Evolutionary conservation across 331 rosid species (phyloP), one percentile per base, ranked within the genome.

Genomic region (Telfairia occidentalis): DNA sequence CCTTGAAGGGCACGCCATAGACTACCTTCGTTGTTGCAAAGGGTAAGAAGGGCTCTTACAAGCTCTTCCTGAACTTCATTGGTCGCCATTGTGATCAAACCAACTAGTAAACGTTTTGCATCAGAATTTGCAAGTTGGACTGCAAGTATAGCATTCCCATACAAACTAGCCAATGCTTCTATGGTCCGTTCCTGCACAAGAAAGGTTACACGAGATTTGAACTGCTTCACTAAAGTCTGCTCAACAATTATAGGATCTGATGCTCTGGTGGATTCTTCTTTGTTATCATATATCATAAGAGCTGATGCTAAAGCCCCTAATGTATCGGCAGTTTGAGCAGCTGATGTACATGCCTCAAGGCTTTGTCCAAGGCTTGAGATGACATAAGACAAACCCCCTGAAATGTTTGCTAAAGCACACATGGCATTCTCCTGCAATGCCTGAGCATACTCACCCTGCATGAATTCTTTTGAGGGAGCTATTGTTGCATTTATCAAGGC

Each of bases 401-500:
- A 94, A 78, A 94, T 94, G 82, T 91, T 94, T 76, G 98, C 98
- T 75, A 94, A 86, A 77, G 98, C 97, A 63, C 98, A 91, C 97
- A 91, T 94, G 9, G 98, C 96, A 88, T 91, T 90, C 83, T 88
- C 97, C 78, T 94, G 98, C 82, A 94, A 83, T n/a, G 97, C 97
- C 87, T 94, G 98, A 77, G 98, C 98, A 85, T 83, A 81, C 82
- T 88, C 96, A 10, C 97, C 98, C 87, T 91, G 98, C 98, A 91
- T 94, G 84, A 82, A 94, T 82, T 94, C 98, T 90, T 94, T 94
- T 34, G 98, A 94, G 82, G 98, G 98, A 79, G 98, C 98, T 85
- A 94, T 94, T 59, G 97, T 94, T 75, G 93, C 98, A 88, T 90
- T 94, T 83, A 94, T 94, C 87, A 94, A 67, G 76, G 94, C 85